phyloP scores from a whole-genome alignment of 768 basidiomycete species.

The Lactifluus echinatus region DNA sequence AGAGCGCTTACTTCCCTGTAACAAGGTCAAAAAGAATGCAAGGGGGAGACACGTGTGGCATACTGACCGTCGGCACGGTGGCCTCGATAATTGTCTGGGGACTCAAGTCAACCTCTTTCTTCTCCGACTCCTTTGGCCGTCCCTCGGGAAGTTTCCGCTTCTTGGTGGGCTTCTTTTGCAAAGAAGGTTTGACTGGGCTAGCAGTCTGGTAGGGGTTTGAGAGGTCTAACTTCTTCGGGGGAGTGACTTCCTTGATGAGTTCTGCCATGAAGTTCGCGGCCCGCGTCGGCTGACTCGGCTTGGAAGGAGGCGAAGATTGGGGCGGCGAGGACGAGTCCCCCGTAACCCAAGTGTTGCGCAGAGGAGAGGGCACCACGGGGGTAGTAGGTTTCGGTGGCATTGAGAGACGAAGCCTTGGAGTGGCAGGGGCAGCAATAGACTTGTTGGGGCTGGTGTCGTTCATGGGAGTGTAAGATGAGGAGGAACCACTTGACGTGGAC shows the following conservation, averaged over 20 bases:
- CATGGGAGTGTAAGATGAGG: slow-evolving; percentile 13
- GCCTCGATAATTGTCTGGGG: slow-evolving; percentile 70
- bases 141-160: slow-evolving; percentile 26
- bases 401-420: slow-evolving; percentile 23
- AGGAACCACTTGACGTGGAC: slow-evolving; percentile 9
- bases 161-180: slow-evolving; percentile 22
- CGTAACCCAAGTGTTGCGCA: slow-evolving; percentile 63
- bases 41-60: slow-evolving; percentile 34
- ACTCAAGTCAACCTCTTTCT: slow-evolving; percentile 30
- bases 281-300: slow-evolving; percentile 43
- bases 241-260: slow-evolving; percentile 62
- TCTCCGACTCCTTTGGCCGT: slow-evolving; percentile 11
- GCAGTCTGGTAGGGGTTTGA: slow-evolving; percentile 73
- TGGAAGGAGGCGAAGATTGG: slow-evolving; percentile 18
- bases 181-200: slow-evolving; percentile 47
- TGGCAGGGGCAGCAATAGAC: slow-evolving; percentile 13
- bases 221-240: slow-evolving; percentile 53
- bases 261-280: slow-evolving; percentile 63
- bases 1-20: slow-evolving; percentile 69
- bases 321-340: slow-evolving; percentile 32
- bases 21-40: slow-evolving; percentile 10
- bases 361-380: slow-evolving; percentile 63
- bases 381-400: slow-evolving; percentile 42
- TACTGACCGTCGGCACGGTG: slow-evolving; percentile 46
- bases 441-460: slow-evolving; percentile 15